These are phyloP conservation scores for Phytophthora pini DNA, from an alignment of 352 stramenopile genomes.

Conservation along the genomic window DNA sequence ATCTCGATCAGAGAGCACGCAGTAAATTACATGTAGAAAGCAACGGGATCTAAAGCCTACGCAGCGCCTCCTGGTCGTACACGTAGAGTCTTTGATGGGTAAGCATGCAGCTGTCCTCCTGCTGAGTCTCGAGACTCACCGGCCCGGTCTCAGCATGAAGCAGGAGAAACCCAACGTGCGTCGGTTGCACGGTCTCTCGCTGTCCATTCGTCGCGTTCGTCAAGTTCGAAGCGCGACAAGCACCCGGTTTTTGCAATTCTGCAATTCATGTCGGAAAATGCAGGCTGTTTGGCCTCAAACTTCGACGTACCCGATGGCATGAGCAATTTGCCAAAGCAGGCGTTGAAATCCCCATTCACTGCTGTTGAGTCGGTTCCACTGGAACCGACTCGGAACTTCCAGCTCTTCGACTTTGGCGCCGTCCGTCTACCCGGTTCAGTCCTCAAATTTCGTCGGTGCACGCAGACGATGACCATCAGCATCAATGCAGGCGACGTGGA, in stretches of 20 bases:
- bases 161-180: neutral
- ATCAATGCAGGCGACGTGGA: constrained; percentile 20
- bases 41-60: neutral
- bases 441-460: constrained; percentile 4
- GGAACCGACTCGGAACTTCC: no score
- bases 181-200: neutral
- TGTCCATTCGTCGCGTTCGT: neutral
- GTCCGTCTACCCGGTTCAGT: constrained; percentile 1
- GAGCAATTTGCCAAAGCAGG: constrained; percentile 4
- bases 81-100: neutral
- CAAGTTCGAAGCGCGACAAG: constrained; percentile 1
- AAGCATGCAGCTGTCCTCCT: constrained; percentile 1
- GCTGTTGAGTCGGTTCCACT: neutral
- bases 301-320: constrained; percentile 5
- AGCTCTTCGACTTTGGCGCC: neutral
- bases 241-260: neutral
- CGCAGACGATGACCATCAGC: constrained; percentile 1
- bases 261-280: neutral
- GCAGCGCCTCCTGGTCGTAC: no score
- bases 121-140: neutral
- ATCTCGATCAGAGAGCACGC: neutral
- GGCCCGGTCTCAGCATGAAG: neutral
- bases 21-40: neutral
- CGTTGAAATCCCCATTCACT: constrained; percentile 3
- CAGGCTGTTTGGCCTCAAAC: neutral